Percentiles rank a stretch among this genome's conserved stretches.
phyloP scores from a whole-genome alignment of 352 stramenopile genomes.

The Globisporangium perplexum region DNA sequence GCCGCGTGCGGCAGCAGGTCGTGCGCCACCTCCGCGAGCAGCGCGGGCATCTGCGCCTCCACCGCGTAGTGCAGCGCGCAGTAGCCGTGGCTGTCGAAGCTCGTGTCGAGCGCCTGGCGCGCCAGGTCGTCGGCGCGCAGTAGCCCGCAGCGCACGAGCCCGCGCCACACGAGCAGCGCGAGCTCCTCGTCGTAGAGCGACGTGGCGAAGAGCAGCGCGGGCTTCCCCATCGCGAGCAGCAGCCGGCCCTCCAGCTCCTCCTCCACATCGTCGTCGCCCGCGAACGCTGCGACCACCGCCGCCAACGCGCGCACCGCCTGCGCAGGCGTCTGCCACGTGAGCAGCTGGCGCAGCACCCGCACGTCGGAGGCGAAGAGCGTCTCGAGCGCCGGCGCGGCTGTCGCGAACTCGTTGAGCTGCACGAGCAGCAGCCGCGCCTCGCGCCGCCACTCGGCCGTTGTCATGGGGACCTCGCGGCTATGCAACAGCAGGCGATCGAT shows the following conservation, averaged over 20 bases:
- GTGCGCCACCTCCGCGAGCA: constrained; percentile 33
- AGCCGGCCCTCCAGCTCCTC: constrained; percentile 13
- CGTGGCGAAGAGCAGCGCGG: constrained; percentile 66
- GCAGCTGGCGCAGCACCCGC: constrained; percentile 31
- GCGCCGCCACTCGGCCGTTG: neutral
- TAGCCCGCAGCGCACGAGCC: constrained; percentile 30
- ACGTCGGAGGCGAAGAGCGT: constrained; percentile 34
- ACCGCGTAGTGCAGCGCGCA: constrained; percentile 70
- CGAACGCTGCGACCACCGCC: constrained; percentile 30
- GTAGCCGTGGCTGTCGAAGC: constrained; percentile 57
- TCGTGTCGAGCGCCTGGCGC: constrained; percentile 70
- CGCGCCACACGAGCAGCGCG: constrained; percentile 51
- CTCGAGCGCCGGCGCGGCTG: constrained; percentile 33
- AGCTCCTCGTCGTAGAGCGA: constrained; percentile 86
- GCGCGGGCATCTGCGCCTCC: constrained; percentile 60
- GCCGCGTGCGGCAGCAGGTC: constrained; percentile 12
- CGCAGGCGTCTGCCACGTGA: constrained; percentile 37
- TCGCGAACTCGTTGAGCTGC: constrained; percentile 58
- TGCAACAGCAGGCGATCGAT: too few species aligned
- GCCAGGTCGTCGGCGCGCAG: constrained; percentile 35
- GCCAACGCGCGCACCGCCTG: constrained; percentile 17
- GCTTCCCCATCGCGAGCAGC: constrained; percentile 71
- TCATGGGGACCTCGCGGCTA: too few species aligned
- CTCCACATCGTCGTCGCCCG: constrained; percentile 7
- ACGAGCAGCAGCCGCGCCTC: constrained; percentile 37